Conservation (phyloP, 2,329 filamentous ascomycete genomes). For the Verticillium dahliae region DNA sequence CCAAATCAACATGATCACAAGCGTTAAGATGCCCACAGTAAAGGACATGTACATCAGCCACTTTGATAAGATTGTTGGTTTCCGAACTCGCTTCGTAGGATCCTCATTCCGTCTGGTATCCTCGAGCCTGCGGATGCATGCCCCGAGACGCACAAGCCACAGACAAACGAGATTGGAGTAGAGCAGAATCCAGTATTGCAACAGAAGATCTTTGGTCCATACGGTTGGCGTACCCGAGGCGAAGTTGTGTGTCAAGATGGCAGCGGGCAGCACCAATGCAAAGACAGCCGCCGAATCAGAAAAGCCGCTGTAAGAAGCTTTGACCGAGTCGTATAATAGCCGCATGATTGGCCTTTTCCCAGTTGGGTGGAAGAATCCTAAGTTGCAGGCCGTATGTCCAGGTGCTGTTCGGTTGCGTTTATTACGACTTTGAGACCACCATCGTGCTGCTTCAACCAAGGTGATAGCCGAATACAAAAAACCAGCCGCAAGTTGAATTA, state of each 20-base stretch:
- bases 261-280: not conserved
- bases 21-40: not conserved
- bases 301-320: not conserved
- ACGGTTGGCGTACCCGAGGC: not conserved
- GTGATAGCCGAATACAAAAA: not conserved
- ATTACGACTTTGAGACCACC: not conserved
- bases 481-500: not conserved
- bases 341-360: not conserved
- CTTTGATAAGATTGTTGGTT: not conserved
- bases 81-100: not conserved
- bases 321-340: not conserved
- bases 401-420: not conserved
- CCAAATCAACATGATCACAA: not conserved
- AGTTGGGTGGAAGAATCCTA: not conserved
- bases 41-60: not conserved
- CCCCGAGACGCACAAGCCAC: not conserved
- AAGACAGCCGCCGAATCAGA: not conserved
- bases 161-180: not conserved
- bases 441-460: not conserved
- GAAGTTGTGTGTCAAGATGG: not conserved
- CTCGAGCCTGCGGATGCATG: not conserved
- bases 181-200: not conserved
- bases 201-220: not conserved
- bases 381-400: not conserved
- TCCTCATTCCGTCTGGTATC: not conserved